Conservation (phyloP, 2,329 filamentous ascomycete species). For the Dactylonectria macrodidyma region DNA sequence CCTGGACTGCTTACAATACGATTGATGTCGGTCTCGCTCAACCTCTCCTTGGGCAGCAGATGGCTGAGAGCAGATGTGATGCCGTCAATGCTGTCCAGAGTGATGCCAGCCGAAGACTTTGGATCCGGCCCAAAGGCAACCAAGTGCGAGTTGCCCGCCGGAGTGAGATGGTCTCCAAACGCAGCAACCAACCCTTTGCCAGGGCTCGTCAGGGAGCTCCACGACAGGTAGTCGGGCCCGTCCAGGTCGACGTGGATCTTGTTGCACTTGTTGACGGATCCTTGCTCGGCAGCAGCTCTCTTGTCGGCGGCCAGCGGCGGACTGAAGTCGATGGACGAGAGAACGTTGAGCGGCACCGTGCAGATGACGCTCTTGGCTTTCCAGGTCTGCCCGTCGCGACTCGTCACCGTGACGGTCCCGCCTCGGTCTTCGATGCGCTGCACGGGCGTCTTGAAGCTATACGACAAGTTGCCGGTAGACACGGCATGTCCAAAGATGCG, state of each 20-base stretch:
- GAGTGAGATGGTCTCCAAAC: conserved; percentile 25
- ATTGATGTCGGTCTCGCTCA: conserved; percentile 1
- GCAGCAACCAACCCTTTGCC: conserved; percentile 18
- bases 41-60: conserved; percentile 12
- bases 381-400: conserved; percentile 16
- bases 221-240: conserved; percentile 21
- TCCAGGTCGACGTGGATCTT: conserved; percentile 26
- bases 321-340: conserved; percentile 19
- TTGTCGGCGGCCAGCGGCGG: conserved; percentile 21
- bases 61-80: conserved; percentile 10
- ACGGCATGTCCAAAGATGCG: conserved; percentile 25
- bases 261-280: conserved; percentile 21
- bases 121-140: conserved; percentile 31
- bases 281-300: conserved; percentile 3
- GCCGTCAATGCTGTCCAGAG: not conserved
- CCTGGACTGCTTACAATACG: conserved; percentile 14
- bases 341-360: conserved; percentile 27
- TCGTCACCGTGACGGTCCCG: conserved; percentile 6
- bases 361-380: conserved; percentile 22
- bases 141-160: conserved; percentile 19
- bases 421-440: not conserved
- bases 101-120: not conserved
- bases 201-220: conserved; percentile 11
- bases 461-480: conserved; percentile 21
- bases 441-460: conserved; percentile 18